Base-by-base conservation (phyloP, 2,329 filamentous ascomycete species). In the Aspergillus awamori region DNA sequence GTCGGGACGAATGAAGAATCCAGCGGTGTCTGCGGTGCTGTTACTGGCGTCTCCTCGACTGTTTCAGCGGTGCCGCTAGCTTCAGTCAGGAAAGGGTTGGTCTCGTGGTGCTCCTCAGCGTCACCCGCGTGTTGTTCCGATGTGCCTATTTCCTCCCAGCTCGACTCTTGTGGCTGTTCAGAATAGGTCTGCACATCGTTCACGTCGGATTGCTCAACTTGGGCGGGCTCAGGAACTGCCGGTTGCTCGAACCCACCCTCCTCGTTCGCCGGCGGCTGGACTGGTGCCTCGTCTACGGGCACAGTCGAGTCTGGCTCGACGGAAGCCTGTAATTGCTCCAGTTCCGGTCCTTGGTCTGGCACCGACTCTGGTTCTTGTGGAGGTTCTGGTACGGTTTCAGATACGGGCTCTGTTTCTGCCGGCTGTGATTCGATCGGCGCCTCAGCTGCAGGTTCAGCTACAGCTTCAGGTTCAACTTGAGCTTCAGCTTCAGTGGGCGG, bases 1-100 rank as follows among this genome's bases (percentile, higher is more conserved):
- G 51, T 47, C 10, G 55, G 52, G 41, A 56, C 39, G 30, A 64
- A 63, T 30, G 67, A 67, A 38, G 69, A 69, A 51, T 67, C 68
- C 36, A 67, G 53, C 26, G 63, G 63, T 47, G 66, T 65, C 39
- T 73, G 69, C 38, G 68, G 60, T 59, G 67, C 65, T 60, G 69
- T 64, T 17, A 70, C 63, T 56, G 67, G 64, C 41, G 63, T 62
- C 38, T 59, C 64, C 38, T 69, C 68, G 4, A 61, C 45, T 5
- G 56, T 47, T 47, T 64, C 63, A 47, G 52, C 60, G 43, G 62
- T 47, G 28, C 49, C 54, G 53, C 26, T 58, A 41, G 63, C 58
- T 39, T 48, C 59, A 28, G 41, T 45, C 15, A 52, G 30, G 36
- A 38, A 26, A 45, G 65, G 54, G 49, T 62, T 56, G 24, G 59